Base-by-base conservation (phyloP, 2,329 filamentous ascomycete species). In the Colletotrichum limetticola region DNA sequence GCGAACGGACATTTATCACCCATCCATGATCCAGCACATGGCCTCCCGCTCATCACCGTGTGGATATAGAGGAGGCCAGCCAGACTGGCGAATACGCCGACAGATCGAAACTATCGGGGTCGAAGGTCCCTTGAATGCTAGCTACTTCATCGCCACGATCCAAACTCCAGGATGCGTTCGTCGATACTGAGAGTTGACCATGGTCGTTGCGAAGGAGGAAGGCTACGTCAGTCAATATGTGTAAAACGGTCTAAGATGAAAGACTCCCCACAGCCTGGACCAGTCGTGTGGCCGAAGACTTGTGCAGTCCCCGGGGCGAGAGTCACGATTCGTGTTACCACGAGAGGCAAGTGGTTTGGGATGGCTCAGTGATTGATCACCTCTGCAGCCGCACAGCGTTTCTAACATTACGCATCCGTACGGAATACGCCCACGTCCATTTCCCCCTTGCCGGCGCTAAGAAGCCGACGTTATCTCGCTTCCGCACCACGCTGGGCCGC, bases 381-480 rank as follows among this genome's bases (percentile, higher is more conserved):
- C 57, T 68, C 26, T 68, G 56, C 63, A 60, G 62, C 49, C 4
- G 14, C 16, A 19, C 16, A 42, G 16, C 32, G 4, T 24, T 56
- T 52, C 32, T 16, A 55, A 26, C 52, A 55, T 26, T 24, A 14
- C 22, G 22, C 42, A 22, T 22, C 42, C 11, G 22, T 52, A 35
- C 32, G 32, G 32, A 35, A 11, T 35, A 53, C 9, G 32, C 46
- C 35, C 28, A 24, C 35, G 14, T 14, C 22, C 42, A 19, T n/a
- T n/a, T 8, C 66, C 42, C 70, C 70, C 66, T 68, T 46, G 60
- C 55, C 66, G 46, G 22, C 66, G 66, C 70, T 61, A 61, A 52
- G 9, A 56, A 32, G 22, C 24, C 42, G 59, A 60, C 35, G 67
- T 70, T 70, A 72, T 72, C 49, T 72, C 70, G 70, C 70, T 72